A percentile compares a stretch with the other conserved stretches of the same genome.
These are phyloP conservation scores for Termitomyces sp. DNA, from an alignment of 768 basidiomycete species.

Conservation along the genomic window DNA sequence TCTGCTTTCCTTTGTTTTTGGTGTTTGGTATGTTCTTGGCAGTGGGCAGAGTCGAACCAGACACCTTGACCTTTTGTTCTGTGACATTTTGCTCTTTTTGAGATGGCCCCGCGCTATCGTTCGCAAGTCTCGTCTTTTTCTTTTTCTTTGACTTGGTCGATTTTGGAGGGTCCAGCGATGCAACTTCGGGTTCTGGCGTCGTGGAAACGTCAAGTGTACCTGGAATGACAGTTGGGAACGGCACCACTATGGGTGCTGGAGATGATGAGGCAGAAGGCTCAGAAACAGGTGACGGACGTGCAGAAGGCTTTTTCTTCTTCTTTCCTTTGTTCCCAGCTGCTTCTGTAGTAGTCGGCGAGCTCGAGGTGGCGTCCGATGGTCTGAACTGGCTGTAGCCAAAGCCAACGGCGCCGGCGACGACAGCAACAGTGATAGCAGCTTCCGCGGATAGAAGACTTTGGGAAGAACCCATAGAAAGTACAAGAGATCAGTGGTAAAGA, in stretches of 20 bases:
- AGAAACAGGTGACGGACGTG: background rate
- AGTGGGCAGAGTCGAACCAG: background rate
- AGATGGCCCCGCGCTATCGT: background rate
- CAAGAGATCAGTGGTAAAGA: too few species aligned
- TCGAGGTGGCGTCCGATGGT: constrained; percentile 2
- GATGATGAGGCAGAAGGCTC: background rate
- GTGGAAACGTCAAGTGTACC: constrained; percentile 34
- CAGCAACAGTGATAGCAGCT: constrained; percentile 28
- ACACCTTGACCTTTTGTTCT: constrained; percentile 25
- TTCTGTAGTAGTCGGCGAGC: background rate
- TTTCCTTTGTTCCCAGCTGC: constrained; percentile 13
- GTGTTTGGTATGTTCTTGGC: background rate
- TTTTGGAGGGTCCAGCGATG: background rate
- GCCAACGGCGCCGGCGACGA: constrained; percentile 36
- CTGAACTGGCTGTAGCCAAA: constrained; percentile 30
- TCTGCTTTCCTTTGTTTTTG: background rate
- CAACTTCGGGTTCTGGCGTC: background rate
- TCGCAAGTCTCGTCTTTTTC: constrained; percentile 31
- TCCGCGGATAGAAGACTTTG: constrained; percentile 39
- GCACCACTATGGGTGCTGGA: constrained; percentile 15
- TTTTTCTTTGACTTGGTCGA: constrained; percentile 15
- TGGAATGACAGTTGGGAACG: constrained; percentile 36
- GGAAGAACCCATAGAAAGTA: constrained; percentile 38
- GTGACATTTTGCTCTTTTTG: constrained; percentile 3
- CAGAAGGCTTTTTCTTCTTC: constrained; percentile 16